Evolutionary conservation across 805 yeast species (phyloP).

Genomic region (Candida glaebosa): DNA sequence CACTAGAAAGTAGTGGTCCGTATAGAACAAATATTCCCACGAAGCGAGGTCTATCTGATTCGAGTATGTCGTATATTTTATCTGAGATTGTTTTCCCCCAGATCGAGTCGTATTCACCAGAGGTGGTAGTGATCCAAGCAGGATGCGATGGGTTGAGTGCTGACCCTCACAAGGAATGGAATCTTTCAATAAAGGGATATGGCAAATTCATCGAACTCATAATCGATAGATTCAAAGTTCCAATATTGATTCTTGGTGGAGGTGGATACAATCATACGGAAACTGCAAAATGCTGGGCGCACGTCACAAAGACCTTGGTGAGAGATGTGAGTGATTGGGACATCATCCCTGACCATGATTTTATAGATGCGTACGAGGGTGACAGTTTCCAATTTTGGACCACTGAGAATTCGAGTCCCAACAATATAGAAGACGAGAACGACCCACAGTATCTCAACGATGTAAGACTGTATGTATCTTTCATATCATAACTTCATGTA

Average conservation of each 20-base stretch:
- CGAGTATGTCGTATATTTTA: constrained; percentile 33
- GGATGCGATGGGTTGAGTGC: constrained; percentile 75
- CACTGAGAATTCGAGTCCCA: constrained; percentile 18
- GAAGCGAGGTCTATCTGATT: constrained; percentile 53
- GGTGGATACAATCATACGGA: constrained; percentile 71
- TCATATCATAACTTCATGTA: constrained; percentile 8
- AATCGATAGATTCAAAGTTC: constrained; percentile 19
- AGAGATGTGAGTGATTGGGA: constrained; percentile 33
- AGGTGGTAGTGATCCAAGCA: constrained; percentile 58
- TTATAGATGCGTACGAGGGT: constrained; percentile 38
- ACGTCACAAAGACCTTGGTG: constrained; percentile 28
- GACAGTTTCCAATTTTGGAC: constrained; percentile 53
- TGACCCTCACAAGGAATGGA: constrained; percentile 68
- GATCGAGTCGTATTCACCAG: constrained; percentile 38
- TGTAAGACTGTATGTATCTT: constrained; percentile 12
- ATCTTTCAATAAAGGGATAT: constrained; percentile 52
- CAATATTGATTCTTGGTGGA: constrained; percentile 61
- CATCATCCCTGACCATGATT: constrained; percentile 49
- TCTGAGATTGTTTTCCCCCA: constrained; percentile 43
- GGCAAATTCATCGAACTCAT: constrained; percentile 33
- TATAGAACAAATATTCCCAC: constrained; percentile 53
- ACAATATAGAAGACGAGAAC: constrained; percentile 30
- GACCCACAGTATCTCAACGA: constrained; percentile 23
- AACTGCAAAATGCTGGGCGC: constrained; percentile 60
- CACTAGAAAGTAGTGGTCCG: constrained; percentile 29